Base-by-base conservation (phyloP, 2,329 filamentous ascomycete genomes). In the Pestalotiopsis sp. region DNA sequence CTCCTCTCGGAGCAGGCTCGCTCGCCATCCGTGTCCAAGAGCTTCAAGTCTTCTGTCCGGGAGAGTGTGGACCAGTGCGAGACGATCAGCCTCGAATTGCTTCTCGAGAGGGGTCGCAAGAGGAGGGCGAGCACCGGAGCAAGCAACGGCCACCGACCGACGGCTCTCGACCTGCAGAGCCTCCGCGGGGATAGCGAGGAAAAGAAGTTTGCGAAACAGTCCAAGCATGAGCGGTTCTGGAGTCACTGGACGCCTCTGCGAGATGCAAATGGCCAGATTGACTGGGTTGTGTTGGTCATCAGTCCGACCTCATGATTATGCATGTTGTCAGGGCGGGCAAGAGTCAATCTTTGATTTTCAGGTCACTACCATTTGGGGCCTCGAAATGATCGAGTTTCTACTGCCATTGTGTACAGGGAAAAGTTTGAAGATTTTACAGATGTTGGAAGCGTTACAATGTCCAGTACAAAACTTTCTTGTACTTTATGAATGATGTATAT, bases 1-100 rank as follows among this genome's bases (percentile, higher is more conserved):
- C 82, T 88, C n/a, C 80, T 89, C 4, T 76, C 79, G 4, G 80
- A 84, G n/a, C 80, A 83, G 58, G 79, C 81, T 1, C 77, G 78
- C n/a, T 80, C 82, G 9, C 79, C 80, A 0, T 80, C 78, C 2
- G 74, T 85, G 5, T 80, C 80, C 2, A 82, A 81, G 63, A 77
- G 80, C 0, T 84, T 86, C 76, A 82, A 81, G 70, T 73, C 75
- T 1, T 78, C 76, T 0, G 82, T 89, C 2, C 78, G 79, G 24
- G 79, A 82, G n/a, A 64, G 71, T 14, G 58, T 72, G 11, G 70
- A 68, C 55, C 67, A 66, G 35, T 71, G 72, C 11, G 72, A 71
- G 55, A 73, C 76, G 7, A 73, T 75, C 0, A 76, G 73, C 55
- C 66, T 75, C 7, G 77, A 79, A 58, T 68, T 74, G 38, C 57